Evolutionary conservation across 2,329 filamentous ascomycete genomes (phyloP).

Genomic region (Nemania sp.): DNA sequence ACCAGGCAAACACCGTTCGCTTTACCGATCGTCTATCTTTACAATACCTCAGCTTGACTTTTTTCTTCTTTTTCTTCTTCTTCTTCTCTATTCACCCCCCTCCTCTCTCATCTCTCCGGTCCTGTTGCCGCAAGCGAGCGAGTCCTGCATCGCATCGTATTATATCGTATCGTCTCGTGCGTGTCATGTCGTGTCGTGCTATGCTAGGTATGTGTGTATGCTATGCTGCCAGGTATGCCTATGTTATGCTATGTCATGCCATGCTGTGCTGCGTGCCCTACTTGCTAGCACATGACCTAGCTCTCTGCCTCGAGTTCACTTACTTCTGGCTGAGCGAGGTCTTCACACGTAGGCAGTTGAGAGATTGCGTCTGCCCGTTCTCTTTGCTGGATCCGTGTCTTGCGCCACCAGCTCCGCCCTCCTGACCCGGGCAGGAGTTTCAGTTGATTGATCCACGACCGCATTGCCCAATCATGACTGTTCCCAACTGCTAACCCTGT

Average conservation of each 20-base stretch:
- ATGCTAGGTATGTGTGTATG: background rate
- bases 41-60: background rate
- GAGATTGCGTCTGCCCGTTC: constrained; percentile 17
- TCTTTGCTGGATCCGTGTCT: constrained; percentile 23
- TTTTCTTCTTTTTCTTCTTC: background rate
- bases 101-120: background rate
- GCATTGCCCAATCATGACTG: constrained; percentile 37
- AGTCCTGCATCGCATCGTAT: constrained; percentile 1
- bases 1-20: constrained; percentile 4
- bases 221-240: no score
- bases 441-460: constrained; percentile 37
- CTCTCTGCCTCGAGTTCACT: background rate
- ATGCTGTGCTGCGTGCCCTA: background rate
- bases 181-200: constrained; percentile 1
- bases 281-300: background rate
- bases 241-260: background rate
- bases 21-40: constrained; percentile 2
- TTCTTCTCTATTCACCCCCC: no score
- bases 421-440: constrained; percentile 33
- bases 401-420: constrained; percentile 38
- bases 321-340: background rate
- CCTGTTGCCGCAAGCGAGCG: constrained; percentile 15
- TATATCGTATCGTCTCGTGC: constrained; percentile 1
- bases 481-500: constrained; percentile 31
- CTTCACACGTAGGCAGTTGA: constrained; percentile 20